Percentiles rank a stretch among this genome's conserved stretches.
Evolutionary conservation across 345 rosid species (phyloP).

Genomic region (Camelina hispida): DNA sequence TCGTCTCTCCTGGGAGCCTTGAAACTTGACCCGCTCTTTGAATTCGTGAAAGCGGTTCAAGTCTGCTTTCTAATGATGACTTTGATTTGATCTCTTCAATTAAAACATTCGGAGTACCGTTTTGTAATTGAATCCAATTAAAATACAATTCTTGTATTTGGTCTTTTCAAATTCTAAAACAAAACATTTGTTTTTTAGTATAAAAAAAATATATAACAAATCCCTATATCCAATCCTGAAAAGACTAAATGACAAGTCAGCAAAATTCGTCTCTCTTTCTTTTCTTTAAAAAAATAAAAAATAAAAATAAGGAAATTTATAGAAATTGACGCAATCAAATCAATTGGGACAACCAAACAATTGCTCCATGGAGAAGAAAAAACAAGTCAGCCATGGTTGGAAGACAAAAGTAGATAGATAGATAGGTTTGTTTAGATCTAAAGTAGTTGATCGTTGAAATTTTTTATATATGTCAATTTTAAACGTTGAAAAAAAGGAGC

Average conservation of each 20-base stretch:
- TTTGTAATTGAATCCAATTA: no score
- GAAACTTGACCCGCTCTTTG: no score
- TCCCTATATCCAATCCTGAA: background rate
- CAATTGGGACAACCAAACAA: constrained; percentile 38
- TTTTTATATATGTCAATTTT: background rate
- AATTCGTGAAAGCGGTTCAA: no score
- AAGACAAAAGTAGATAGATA: background rate
- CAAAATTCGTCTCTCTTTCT: constrained; percentile 17
- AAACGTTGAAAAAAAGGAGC: constrained; percentile 17
- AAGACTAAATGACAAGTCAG: constrained; percentile 36
- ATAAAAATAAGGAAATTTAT: background rate
- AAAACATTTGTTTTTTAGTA: no score
- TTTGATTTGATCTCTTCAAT: no score
- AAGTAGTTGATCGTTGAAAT: constrained; percentile 39
- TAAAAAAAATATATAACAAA: no score
- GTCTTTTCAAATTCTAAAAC: no score
- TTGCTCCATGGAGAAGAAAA: constrained; percentile 18
- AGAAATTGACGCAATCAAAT: background rate
- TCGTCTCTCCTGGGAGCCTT: no score
- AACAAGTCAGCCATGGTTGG: constrained; percentile 41
- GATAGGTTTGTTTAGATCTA: constrained; percentile 34
- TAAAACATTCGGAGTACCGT: no score
- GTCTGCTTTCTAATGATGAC: no score
- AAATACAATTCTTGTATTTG: no score
- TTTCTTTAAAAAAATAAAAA: background rate